A percentile compares a stretch with the other conserved stretches of the same genome.
Evolutionary conservation across 2,329 filamentous ascomycete genomes (phyloP).

Genomic region (Biscogniauxia sp.): DNA sequence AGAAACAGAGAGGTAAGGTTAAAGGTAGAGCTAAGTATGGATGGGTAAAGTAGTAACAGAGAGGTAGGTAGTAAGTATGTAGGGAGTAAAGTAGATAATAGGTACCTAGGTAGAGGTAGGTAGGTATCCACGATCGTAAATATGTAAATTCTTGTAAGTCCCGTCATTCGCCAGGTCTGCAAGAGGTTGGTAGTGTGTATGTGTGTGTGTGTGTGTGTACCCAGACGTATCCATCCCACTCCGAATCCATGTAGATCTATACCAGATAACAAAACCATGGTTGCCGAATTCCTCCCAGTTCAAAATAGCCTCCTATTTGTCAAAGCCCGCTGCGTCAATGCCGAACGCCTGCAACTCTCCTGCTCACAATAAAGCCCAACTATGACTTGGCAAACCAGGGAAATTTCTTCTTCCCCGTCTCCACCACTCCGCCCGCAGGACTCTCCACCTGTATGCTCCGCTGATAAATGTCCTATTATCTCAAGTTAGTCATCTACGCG

Average conservation of each 20-base stretch:
- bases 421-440: slow-evolving; percentile 41
- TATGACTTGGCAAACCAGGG: slow-evolving; percentile 57
- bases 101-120: background rate
- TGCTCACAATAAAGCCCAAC: slow-evolving; percentile 4
- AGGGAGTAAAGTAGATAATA: background rate
- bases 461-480: slow-evolving; percentile 59
- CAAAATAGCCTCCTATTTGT: background rate
- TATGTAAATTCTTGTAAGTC: background rate
- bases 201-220: no score
- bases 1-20: background rate
- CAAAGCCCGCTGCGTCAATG: slow-evolving; percentile 4
- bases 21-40: background rate
- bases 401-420: slow-evolving; percentile 62
- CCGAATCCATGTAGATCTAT: background rate
- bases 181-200: background rate
- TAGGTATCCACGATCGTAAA: background rate
- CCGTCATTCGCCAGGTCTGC: background rate
- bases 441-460: slow-evolving; percentile 60
- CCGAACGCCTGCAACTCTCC: slow-evolving; percentile 6
- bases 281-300: background rate
- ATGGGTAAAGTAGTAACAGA: no score
- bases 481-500: slow-evolving; percentile 16
- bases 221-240: background rate
- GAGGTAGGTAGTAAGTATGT: no score
- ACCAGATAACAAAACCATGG: background rate